Evolutionary conservation across 768 basidiomycete species (phyloP).

Genomic region (Podaxis sp.): DNA sequence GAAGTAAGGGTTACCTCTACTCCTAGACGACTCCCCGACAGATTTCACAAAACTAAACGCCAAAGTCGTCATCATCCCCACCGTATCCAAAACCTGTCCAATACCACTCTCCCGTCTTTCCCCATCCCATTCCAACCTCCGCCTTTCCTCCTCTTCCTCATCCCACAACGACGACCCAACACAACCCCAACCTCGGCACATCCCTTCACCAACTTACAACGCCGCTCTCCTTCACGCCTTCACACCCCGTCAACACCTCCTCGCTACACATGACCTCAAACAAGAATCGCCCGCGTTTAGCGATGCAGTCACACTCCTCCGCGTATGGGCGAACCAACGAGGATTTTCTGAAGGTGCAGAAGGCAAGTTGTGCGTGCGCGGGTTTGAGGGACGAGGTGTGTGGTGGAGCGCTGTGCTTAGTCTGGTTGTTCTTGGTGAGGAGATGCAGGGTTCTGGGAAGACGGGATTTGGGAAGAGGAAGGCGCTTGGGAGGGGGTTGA

Average conservation of each 20-base stretch:
- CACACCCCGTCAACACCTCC: slow-evolving; percentile 51
- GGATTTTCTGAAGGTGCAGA: slow-evolving; percentile 63
- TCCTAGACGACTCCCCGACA: slow-evolving; percentile 45
- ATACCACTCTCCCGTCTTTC: slow-evolving; percentile 69
- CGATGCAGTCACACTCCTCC: slow-evolving; percentile 76
- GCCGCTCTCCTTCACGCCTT: slow-evolving; percentile 58
- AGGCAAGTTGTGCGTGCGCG: slow-evolving; percentile 52
- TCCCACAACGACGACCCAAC: slow-evolving; percentile 17
- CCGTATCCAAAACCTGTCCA: slow-evolving; percentile 56
- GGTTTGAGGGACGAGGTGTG: slow-evolving; percentile 66
- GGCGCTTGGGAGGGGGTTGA: slow-evolving; percentile 76
- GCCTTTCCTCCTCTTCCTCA: slow-evolving; percentile 22
- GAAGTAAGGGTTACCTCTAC: slow-evolving; percentile 14
- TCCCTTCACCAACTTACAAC: slow-evolving; percentile 80
- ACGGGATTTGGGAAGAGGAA: slow-evolving; percentile 40
- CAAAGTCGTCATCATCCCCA: slow-evolving; percentile 74
- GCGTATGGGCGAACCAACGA: slow-evolving; percentile 89
- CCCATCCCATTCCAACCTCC: slow-evolving; percentile 68
- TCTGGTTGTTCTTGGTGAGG: slow-evolving; percentile 67
- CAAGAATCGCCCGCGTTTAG: slow-evolving; percentile 61
- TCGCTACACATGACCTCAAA: slow-evolving; percentile 52
- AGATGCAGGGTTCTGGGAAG: slow-evolving; percentile 30
- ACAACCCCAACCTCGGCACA: slow-evolving; percentile 23
- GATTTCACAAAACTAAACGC: slow-evolving; percentile 71
- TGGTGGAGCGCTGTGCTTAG: slow-evolving; percentile 71